Base-by-base conservation (phyloP, 202 grass and related monocot species). In the Zizania palustris region DNA sequence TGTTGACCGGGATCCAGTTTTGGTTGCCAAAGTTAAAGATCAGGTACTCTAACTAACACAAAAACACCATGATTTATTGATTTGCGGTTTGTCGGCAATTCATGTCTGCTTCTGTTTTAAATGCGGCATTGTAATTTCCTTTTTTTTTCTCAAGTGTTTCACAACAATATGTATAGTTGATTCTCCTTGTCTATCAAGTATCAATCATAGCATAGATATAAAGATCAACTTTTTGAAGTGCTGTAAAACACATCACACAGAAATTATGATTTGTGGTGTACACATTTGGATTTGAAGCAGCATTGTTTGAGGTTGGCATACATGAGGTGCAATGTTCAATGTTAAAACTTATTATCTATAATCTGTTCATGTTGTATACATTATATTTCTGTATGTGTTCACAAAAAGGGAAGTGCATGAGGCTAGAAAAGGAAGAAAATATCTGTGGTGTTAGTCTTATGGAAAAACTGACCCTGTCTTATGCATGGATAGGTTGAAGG, bases 11-110 rank as follows among this genome's bases (percentile, higher is more conserved):
- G 80, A 85, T 80, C 77, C 69, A 41, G 15, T 69, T 82, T 71
- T 93, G 11, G 55, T 84, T 68, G 79, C 84, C 1, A 40, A 81
- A 76, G 10, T 93, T 15, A 88, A 84, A 51, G 71, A 88, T 37
- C 65, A 84, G 81, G 86, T 84, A 82, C 51, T 36, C 21, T 53
- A 5, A 65, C 9, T 33, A 4, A 46, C 60, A 7, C 1, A 18
- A 21, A 61, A 75, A 55, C 8, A 10, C 45, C 59, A 9, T 6
- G 8, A 60, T 6, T 4, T 15, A 43, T 3, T 1, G 1, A 3
- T 34, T 7, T 63, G 9, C 2, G 57, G 15, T 71, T 73, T 49
- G 4, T 43, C 9, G 70, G 1, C 49, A 37, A 69, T 44, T 82
- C 19, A 34, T 20, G 10, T 5, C 5, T 62, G 75, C 45, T 45